Evolutionary conservation across 2,329 filamentous ascomycete species (phyloP), one percentile per base, ranked within the genome.

Genomic region (Exophiala dermatitidis): DNA sequence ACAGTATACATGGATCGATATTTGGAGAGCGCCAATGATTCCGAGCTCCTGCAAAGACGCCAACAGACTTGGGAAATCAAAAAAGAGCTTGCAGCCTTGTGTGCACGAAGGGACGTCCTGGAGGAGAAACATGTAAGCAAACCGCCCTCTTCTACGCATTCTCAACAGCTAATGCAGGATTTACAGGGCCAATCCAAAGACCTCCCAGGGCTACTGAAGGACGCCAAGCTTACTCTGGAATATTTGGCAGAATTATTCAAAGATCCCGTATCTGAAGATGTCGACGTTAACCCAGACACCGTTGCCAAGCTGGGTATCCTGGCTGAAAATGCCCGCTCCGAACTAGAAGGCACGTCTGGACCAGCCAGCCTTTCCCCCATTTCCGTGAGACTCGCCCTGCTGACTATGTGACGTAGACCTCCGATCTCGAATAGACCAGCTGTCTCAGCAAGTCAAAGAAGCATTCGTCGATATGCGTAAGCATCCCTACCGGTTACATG

Each of bases 1-100:
- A 84, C 79, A 1, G 77, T 98, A 8, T 95, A 88, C 65, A 76
- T 98, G 49, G 93, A 97, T 69, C 81, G 90, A 30, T 98, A 95
- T 68, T 85, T 90, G 77, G 83, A 88, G 56, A 79, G 81, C 3
- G 74, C 77, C 1, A 74, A 77, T 3, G 76, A 81, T 38, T 80
- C 83, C 2, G 71, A 78, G 1, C 72, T 89, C 1, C 80, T 87
- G 66, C 72, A 77, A 41, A 76, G 80, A 41, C 82, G 89, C 30
- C 77, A 83, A 56, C 75, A 84, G 56, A 81, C 81, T 42, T 96
- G 91, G 91, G 77, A 79, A 43, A 81, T 86, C 69, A 87, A 88
- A 57, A 77, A 78, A 54, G 74, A 82, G 43, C 70, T 93, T 8
- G 76, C 74, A 32, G 70, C 72, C 30, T 65, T 88, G 2, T 77